These are phyloP conservation scores for Oropetium thomaeum DNA, from an alignment of 176 grass and related monocot species.

Conservation along the genomic window DNA sequence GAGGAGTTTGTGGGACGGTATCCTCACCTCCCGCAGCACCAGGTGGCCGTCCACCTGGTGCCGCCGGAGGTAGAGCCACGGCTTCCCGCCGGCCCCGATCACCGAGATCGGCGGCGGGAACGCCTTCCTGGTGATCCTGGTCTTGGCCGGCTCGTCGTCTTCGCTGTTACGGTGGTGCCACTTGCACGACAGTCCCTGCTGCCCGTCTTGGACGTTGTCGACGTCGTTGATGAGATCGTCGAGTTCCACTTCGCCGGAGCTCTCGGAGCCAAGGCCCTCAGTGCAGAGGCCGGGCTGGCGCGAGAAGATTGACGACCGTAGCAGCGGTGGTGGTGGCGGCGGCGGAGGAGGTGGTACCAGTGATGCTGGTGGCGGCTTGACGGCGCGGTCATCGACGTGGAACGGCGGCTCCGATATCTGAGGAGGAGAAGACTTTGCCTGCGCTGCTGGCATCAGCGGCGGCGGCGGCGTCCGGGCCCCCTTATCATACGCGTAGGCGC, in stretches of 20 bases:
- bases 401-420: not conserved
- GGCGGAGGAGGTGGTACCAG: not conserved
- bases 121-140: not conserved
- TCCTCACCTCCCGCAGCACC: conserved; percentile 57
- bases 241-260: conserved; percentile 55
- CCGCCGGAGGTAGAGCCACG: conserved; percentile 55
- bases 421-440: not conserved
- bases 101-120: conserved; percentile 68
- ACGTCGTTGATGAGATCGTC: not conserved
- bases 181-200: not conserved
- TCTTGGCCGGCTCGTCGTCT: not conserved
- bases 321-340: not conserved
- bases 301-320: not conserved
- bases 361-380: not conserved
- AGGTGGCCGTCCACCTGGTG: conserved; percentile 51
- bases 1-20: conserved; percentile 61
- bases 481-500: conserved; percentile 9
- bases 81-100: conserved; percentile 58
- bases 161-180: not conserved
- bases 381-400: not conserved
- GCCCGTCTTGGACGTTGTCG: not conserved
- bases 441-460: not conserved
- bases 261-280: conserved; percentile 76
- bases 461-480: not conserved
- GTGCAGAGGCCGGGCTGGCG: conserved; percentile 55